These are phyloP conservation scores for Hemisphaericaspora subhashii DNA, from an alignment of 1,139 yeast species.

Conservation along the genomic window DNA sequence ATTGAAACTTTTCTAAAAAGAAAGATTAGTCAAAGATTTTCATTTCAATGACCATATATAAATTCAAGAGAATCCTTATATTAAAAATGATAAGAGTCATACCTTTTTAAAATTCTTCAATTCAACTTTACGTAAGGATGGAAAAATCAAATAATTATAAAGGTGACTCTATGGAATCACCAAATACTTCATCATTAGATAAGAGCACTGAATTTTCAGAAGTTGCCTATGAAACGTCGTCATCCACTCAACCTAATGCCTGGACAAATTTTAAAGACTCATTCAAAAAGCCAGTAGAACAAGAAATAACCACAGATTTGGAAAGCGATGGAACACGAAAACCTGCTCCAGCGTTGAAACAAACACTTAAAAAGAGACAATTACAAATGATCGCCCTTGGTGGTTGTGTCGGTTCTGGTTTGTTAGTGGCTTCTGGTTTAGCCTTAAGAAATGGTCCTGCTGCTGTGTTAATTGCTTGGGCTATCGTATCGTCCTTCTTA, in stretches of 20 bases:
- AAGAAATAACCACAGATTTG: constrained; percentile 6
- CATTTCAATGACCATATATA: not conserved
- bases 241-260: constrained; percentile 3
- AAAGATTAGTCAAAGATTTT: not conserved
- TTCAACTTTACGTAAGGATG: not conserved
- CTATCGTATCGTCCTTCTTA: constrained; percentile 44
- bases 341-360: constrained; percentile 19
- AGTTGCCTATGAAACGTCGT: not conserved
- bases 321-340: constrained; percentile 11
- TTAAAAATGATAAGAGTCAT: not conserved
- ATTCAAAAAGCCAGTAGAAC: constrained; percentile 29
- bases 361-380: constrained; percentile 34
- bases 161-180: constrained; percentile 5
- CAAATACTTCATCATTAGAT: constrained; percentile 1
- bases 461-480: constrained; percentile 41
- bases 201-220: not conserved
- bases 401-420: constrained; percentile 42
- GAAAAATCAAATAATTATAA: constrained; percentile 2
- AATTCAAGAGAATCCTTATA: not conserved
- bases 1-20: not conserved
- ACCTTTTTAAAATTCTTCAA: not conserved
- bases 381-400: constrained; percentile 39
- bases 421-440: constrained; percentile 37
- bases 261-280: constrained; percentile 35
- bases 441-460: constrained; percentile 43